phyloP scores from a whole-genome alignment of 1,139 yeast genomes.

The Debaryomyces singareniensis region DNA sequence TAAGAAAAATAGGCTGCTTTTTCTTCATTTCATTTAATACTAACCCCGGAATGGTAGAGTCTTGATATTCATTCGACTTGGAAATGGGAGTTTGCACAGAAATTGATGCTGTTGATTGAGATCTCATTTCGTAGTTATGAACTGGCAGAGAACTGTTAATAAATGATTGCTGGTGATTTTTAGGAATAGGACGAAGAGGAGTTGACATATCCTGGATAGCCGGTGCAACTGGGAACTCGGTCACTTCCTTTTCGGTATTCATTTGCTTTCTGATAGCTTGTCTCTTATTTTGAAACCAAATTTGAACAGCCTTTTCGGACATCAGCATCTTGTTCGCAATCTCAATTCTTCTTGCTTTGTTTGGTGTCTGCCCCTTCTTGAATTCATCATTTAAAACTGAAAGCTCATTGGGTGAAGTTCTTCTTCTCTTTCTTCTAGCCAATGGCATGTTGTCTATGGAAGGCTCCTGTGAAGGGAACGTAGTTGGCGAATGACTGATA shows the following conservation, averaged over 20 bases:
- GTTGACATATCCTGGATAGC: conserved; percentile 16
- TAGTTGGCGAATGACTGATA: conserved; percentile 84
- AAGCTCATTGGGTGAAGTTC: conserved; percentile 86
- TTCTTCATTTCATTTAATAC: conserved; percentile 32
- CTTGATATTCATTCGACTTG: conserved; percentile 3
- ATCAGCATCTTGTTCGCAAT: conserved; percentile 76
- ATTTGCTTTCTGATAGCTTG: conserved; percentile 65
- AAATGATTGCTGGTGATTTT: conserved; percentile 20
- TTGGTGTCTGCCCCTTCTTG: conserved; percentile 71
- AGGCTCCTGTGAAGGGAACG: conserved; percentile 81
- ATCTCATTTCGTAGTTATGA: conserved; percentile 18
- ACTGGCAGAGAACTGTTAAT: conserved; percentile 17
- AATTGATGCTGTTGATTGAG: conserved; percentile 14
- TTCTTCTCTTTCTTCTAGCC: conserved; percentile 89
- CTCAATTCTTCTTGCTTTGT: conserved; percentile 63
- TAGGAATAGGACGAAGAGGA: conserved; percentile 20
- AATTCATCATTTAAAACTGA: conserved; percentile 77
- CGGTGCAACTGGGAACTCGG: conserved; percentile 40
- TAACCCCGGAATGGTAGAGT: conserved; percentile 10
- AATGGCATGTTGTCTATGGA: conserved; percentile 81
- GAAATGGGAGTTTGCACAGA: conserved; percentile 2
- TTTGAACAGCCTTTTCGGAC: conserved; percentile 97
- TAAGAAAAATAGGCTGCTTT: conserved; percentile 31
- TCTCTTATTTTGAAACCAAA: conserved; percentile 96
- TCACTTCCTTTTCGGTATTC: conserved; percentile 34